phyloP scores from a whole-genome alignment of 139 green algal genomes.

The Chlorella sp. region DNA sequence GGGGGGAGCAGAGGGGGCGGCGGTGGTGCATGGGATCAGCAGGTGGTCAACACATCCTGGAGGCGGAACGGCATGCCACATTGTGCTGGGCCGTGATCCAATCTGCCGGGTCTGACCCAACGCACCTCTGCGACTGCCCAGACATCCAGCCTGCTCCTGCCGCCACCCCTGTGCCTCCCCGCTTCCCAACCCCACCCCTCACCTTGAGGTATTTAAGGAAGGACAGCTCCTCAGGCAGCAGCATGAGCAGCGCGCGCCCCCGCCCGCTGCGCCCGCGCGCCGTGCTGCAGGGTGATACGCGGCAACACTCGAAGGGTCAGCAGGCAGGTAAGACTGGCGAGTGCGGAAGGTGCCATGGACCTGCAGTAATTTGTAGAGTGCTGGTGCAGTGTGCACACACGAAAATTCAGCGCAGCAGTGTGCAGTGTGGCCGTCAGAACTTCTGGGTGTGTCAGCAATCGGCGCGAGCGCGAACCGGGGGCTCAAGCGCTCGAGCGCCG shows the following conservation, averaged over 20 bases:
- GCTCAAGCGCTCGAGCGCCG: background rate
- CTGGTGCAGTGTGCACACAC: background rate
- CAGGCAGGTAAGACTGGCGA: background rate
- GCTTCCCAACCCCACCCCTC: background rate
- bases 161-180: too few relatives aligned
- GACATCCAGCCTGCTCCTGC: too few relatives aligned
- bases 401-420: background rate
- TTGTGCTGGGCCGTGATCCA: too few relatives aligned
- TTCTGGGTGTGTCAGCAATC: background rate
- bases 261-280: conserved; percentile 84
- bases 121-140: too few relatives aligned
- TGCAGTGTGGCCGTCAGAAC: background rate
- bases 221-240: conserved; percentile 94
- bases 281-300: conserved; percentile 62
- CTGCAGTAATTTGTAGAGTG: background rate
- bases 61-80: too few relatives aligned
- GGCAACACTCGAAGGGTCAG: background rate
- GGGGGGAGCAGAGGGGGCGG: background rate
- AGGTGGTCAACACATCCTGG: too few relatives aligned
- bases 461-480: background rate
- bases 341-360: too few relatives aligned
- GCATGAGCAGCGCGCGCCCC: conserved; percentile 93
- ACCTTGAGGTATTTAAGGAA: conserved; percentile 93
- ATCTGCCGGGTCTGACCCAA: too few relatives aligned
- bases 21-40: too few relatives aligned